Conservation (phyloP, 352 stramenopile species). For the Phytophthora pluvialis region DNA sequence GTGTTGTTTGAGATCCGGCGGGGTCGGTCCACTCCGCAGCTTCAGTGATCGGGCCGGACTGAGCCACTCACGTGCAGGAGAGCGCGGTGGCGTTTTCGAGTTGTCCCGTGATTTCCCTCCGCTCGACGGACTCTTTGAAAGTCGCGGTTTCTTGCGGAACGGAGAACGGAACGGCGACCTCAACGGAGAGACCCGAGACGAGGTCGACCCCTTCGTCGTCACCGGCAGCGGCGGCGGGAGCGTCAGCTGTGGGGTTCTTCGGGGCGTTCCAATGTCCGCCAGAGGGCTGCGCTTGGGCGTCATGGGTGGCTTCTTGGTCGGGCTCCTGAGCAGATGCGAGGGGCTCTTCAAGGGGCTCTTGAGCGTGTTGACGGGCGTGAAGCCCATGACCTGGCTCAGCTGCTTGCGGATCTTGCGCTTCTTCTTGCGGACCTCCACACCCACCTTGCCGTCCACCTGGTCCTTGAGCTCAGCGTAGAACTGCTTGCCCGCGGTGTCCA, state of each 20-base stretch:
- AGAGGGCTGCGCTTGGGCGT: slow-evolving; percentile 52
- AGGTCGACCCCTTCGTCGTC: slow-evolving; percentile 49
- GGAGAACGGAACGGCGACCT: slow-evolving; percentile 80
- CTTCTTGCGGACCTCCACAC: slow-evolving; percentile 63
- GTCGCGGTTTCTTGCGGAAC: slow-evolving; percentile 73
- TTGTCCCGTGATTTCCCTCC: slow-evolving; percentile 6
- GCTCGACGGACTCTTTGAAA: slow-evolving; percentile 40
- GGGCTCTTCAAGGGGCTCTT: slow-evolving; percentile 55
- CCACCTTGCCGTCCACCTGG: slow-evolving; percentile 66
- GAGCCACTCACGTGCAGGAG: slow-evolving; percentile 64
- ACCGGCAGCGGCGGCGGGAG: slow-evolving; percentile 52
- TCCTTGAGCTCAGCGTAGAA: slow-evolving; percentile 74
- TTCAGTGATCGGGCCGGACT: slow-evolving; percentile 61
- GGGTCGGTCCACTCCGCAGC: slow-evolving; percentile 38
- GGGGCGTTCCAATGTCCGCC: slow-evolving; percentile 53
- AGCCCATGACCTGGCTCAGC: slow-evolving; percentile 62
- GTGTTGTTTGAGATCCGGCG: slow-evolving; percentile 43
- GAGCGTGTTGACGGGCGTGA: slow-evolving; percentile 73
- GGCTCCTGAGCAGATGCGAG: slow-evolving; percentile 39
- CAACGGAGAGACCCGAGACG: slow-evolving; percentile 41
- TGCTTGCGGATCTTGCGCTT: slow-evolving; percentile 85
- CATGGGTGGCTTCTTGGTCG: slow-evolving; percentile 41
- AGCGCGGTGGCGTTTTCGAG: slow-evolving; percentile 29
- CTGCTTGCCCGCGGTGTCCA: slow-evolving; percentile 46
- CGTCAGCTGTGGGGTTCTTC: slow-evolving; percentile 54